A percentile compares a stretch with the other conserved stretches of the same genome.
phyloP scores from a whole-genome alignment of 2,329 filamentous ascomycete genomes.

The Sporothrix globosa region DNA sequence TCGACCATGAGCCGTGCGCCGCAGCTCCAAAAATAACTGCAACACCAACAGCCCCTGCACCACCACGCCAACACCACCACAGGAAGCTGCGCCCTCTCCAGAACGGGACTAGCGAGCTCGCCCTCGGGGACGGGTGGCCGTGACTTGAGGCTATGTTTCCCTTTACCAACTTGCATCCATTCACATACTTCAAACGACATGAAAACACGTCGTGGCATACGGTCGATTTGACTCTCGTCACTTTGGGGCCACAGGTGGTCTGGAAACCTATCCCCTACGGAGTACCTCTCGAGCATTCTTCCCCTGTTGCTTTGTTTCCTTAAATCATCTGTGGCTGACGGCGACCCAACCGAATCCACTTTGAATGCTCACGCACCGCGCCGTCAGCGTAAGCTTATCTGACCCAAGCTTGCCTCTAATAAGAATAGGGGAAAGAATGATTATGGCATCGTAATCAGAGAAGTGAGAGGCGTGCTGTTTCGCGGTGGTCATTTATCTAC shows the following conservation, averaged over 20 bases:
- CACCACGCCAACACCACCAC: neutral
- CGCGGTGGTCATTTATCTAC: neutral
- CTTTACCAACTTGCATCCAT: neutral
- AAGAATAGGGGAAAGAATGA: neutral
- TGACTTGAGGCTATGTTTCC: too few species aligned
- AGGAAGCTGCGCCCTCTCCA: neutral
- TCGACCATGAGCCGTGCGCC: neutral
- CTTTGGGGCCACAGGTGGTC: neutral
- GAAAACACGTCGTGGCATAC: neutral
- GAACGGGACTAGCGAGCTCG: neutral
- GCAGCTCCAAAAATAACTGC: constrained; percentile 8
- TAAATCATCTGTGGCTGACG: constrained; percentile 13
- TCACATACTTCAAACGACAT: neutral
- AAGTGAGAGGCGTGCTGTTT: neutral
- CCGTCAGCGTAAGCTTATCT: constrained; percentile 10
- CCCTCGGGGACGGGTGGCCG: too few species aligned
- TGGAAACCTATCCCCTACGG: neutral
- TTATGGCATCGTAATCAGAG: neutral
- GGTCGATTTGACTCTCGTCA: neutral
- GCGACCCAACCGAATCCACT: neutral
- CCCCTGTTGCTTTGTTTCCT: neutral
- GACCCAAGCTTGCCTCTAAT: neutral
- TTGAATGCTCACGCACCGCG: constrained; percentile 11
- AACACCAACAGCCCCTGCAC: neutral
- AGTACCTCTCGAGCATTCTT: neutral